Evolutionary conservation across 805 yeast species (phyloP).

Genomic region (Yarrowia alimentaria): DNA sequence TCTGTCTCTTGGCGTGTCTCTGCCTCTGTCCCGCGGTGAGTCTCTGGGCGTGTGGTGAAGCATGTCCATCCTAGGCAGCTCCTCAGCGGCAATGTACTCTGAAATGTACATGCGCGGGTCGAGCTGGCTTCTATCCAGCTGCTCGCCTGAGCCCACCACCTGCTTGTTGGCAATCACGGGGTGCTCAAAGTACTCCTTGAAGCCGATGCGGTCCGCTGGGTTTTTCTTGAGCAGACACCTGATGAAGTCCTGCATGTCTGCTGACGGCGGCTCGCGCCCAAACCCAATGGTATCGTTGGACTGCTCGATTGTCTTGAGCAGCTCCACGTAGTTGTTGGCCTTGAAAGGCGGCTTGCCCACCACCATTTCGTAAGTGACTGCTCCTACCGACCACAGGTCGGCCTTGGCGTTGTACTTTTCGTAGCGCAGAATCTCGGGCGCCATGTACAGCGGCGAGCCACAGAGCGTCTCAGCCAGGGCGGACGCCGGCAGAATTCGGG

Average conservation of each 20-base stretch:
- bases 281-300: slow-evolving; percentile 75
- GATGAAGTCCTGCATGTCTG: slow-evolving; percentile 65
- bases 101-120: slow-evolving; percentile 82
- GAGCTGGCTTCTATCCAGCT: slow-evolving; percentile 62
- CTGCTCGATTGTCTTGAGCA: slow-evolving; percentile 79
- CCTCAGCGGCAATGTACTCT: slow-evolving; percentile 56
- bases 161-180: slow-evolving; percentile 55
- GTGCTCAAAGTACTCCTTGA: slow-evolving; percentile 80
- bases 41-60: too few relatives aligned
- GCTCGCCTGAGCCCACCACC: slow-evolving; percentile 38
- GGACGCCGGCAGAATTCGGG: slow-evolving; percentile 87
- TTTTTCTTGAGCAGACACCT: slow-evolving; percentile 74
- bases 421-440: slow-evolving; percentile 91
- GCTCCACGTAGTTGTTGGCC: slow-evolving; percentile 89
- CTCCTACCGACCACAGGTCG: slow-evolving; percentile 97
- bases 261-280: slow-evolving; percentile 55
- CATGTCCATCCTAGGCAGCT: slow-evolving; percentile 1
- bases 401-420: slow-evolving; percentile 97
- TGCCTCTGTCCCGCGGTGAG: too few relatives aligned
- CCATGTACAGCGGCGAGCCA: slow-evolving; percentile 98
- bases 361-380: slow-evolving; percentile 91
- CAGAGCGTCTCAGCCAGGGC: slow-evolving; percentile 95
- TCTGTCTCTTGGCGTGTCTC: background rate
- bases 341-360: slow-evolving; percentile 96
- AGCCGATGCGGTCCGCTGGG: slow-evolving; percentile 85